phyloP scores from a whole-genome alignment of 2,329 filamentous ascomycete genomes.

The Penicillium hordei region DNA sequence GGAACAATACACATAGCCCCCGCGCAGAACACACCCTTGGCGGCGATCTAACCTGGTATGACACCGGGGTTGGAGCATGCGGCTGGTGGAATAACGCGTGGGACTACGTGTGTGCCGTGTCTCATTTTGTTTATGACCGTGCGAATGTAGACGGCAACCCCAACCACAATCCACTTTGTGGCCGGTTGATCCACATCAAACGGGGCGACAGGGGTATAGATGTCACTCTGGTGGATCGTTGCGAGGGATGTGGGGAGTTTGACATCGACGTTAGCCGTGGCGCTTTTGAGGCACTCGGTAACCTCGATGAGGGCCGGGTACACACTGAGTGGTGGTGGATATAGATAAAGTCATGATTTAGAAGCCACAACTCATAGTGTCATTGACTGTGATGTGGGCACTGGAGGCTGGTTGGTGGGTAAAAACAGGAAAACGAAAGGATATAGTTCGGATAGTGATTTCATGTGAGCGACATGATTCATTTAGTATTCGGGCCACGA shows the following conservation, averaged over 20 bases:
- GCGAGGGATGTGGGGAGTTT: conserved; percentile 51
- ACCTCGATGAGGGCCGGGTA: conserved; percentile 50
- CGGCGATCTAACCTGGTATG: conserved; percentile 70
- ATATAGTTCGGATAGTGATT: not conserved
- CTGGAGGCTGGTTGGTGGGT: not conserved
- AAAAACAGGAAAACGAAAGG: not conserved
- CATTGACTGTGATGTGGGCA: not conserved
- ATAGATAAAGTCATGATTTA: not conserved
- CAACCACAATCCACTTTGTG: conserved; percentile 68
- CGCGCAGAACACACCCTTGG: conserved; percentile 52
- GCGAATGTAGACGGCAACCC: conserved; percentile 53
- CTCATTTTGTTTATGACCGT: conserved; percentile 66
- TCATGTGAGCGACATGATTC: not conserved
- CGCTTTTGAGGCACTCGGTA: conserved; percentile 51
- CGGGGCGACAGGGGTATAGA: conserved; percentile 58
- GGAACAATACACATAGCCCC: conserved; percentile 6
- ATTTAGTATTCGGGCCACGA: conserved; percentile 43
- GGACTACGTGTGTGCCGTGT: conserved; percentile 67
- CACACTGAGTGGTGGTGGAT: conserved; percentile 52
- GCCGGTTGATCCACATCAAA: conserved; percentile 62
- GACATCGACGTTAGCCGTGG: conserved; percentile 53
- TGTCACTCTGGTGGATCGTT: conserved; percentile 68
- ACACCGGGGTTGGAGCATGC: conserved; percentile 67
- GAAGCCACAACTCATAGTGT: too few species aligned
- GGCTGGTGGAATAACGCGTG: conserved; percentile 55